Percentiles rank a stretch among this genome's conserved stretches.
Evolutionary conservation across 345 rosid genomes (phyloP).

Genomic region (Mangifera indica): DNA sequence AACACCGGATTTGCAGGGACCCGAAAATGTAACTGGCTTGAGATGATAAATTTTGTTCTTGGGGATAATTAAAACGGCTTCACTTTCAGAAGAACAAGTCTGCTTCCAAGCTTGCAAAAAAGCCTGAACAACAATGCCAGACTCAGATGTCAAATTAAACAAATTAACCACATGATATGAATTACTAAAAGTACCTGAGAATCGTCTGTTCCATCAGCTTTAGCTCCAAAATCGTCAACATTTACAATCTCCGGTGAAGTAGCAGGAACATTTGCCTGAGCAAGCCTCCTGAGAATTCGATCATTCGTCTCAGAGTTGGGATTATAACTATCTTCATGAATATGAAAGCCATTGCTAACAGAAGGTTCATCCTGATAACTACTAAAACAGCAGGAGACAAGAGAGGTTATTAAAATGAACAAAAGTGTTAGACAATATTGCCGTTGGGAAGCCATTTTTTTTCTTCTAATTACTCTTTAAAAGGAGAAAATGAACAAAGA

Average conservation of each 20-base stretch:
- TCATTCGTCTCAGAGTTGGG: background rate
- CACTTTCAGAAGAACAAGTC: slow-evolving; percentile 50
- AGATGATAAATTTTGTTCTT: slow-evolving; percentile 48
- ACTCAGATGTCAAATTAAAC: background rate
- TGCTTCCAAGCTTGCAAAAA: slow-evolving; percentile 56
- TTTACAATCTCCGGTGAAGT: slow-evolving; percentile 28
- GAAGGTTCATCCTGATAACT: slow-evolving; percentile 14
- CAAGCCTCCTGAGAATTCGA: slow-evolving; percentile 1
- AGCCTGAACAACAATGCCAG: slow-evolving; percentile 37
- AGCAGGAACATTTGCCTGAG: background rate
- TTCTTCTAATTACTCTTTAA: background rate
- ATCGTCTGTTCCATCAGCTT: slow-evolving; percentile 54
- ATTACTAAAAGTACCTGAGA: slow-evolving; percentile 36
- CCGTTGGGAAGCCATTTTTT: slow-evolving; percentile 25
- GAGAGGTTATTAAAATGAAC: slow-evolving; percentile 11
- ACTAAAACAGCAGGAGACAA: slow-evolving; percentile 21
- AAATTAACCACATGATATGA: background rate
- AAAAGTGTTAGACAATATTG: slow-evolving; percentile 4
- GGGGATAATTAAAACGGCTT: slow-evolving; percentile 50
- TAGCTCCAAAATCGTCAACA: slow-evolving; percentile 57
- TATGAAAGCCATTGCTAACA: background rate
- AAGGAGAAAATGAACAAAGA: background rate
- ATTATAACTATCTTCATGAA: background rate
- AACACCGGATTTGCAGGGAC: slow-evolving; percentile 69
- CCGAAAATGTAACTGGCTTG: slow-evolving; percentile 65